These are phyloP conservation scores for Vachellia pachyceras DNA, from an alignment of 306 rosid species.

Conservation along the genomic window DNA sequence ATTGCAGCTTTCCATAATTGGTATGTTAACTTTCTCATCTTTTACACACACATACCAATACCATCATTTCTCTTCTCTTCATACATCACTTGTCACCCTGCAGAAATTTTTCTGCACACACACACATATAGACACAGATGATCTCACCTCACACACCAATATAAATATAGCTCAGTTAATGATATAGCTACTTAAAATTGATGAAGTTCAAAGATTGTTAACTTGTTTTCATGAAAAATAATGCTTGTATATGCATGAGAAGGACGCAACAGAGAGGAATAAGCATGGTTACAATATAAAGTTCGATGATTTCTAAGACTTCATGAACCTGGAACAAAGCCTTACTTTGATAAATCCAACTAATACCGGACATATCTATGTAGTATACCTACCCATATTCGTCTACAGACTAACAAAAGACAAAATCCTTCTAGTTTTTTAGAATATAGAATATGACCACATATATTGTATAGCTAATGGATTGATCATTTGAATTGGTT, in stretches of 20 bases:
- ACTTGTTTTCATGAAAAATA: background rate
- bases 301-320: background rate
- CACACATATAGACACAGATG: background rate
- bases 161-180: too few relatives aligned
- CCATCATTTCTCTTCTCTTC: background rate
- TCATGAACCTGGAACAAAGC: background rate
- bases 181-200: background rate
- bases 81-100: background rate
- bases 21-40: background rate
- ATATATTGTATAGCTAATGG: background rate
- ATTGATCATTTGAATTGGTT: background rate
- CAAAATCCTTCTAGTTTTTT: background rate
- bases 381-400: too few relatives aligned
- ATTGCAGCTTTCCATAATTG: slow-evolving; percentile 27
- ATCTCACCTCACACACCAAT: background rate
- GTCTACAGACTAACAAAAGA: too few relatives aligned
- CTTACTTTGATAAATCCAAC: background rate
- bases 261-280: background rate
- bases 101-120: background rate
- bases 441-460: background rate
- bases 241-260: background rate
- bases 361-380: too few relatives aligned
- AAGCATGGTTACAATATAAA: background rate
- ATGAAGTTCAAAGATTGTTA: background rate
- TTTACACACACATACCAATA: background rate